Evolutionary conservation across 805 yeast species (phyloP).

Genomic region (Komagataella pseudopastoris): DNA sequence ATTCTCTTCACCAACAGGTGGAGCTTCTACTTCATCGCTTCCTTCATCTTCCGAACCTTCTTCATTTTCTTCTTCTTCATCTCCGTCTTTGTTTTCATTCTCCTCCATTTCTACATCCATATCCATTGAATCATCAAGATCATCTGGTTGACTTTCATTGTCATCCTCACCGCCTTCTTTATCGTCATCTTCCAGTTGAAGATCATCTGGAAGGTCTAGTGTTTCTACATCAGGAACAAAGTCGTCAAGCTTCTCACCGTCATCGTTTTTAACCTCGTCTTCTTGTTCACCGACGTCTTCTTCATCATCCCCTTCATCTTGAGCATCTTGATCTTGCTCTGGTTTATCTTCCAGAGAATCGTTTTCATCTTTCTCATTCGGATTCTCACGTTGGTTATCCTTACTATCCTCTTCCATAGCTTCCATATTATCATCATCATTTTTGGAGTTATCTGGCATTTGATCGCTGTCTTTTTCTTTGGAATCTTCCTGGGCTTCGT

Average conservation of each 20-base stretch:
- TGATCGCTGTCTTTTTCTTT: conserved; percentile 78
- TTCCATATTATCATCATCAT: conserved; percentile 14
- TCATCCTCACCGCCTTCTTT: conserved; percentile 39
- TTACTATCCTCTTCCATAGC: conserved; percentile 19
- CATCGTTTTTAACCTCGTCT: conserved; percentile 60
- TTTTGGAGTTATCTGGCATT: conserved; percentile 38
- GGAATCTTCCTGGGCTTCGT: conserved; percentile 61
- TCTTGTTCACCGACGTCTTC: conserved; percentile 76
- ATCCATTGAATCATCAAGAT: conserved; percentile 7
- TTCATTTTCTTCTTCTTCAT: conserved; percentile 4
- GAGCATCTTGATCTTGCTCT: conserved; percentile 30
- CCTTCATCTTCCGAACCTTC: conserved; percentile 12
- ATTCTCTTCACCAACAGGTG: conserved; percentile 5
- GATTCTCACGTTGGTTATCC: conserved; percentile 18
- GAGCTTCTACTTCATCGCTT: conserved; percentile 14
- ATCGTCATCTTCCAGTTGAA: conserved; percentile 74
- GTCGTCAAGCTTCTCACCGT: conserved; percentile 54
- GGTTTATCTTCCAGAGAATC: conserved; percentile 22
- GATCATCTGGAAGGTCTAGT: conserved; percentile 83
- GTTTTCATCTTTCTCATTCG: conserved; percentile 21
- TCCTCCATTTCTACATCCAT: conserved; percentile 8
- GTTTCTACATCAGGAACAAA: conserved; percentile 77
- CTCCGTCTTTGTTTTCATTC: conserved; percentile 5
- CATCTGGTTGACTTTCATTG: conserved; percentile 14
- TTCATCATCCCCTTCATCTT: conserved; percentile 39